Base-by-base conservation (phyloP, 1,284 basidiomycete species). In the Polyporus tsugae region DNA sequence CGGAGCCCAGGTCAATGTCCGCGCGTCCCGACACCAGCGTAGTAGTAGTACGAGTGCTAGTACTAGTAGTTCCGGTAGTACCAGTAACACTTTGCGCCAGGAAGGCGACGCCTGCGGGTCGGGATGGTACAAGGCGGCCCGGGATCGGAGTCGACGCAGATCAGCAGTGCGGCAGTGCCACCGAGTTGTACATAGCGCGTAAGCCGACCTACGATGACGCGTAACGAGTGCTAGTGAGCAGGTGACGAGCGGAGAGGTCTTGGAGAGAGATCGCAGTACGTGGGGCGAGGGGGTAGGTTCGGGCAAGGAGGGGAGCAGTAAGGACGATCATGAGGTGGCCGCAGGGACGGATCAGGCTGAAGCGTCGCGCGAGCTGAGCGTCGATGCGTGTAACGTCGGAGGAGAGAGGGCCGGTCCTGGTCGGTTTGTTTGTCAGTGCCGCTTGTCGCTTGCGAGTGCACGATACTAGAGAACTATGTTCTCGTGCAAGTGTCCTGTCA, bases 261-360 rank as follows among this genome's bases (percentile, higher is more conserved):
- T 35, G 52, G 17, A 13, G 55, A 22, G 55, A 58, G 35, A 58
- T 35, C 33, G 55, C 29, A 58, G 33, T 58, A 17, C 35, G 19
- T 7, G 19, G 55, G 35, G 13, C 6, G 52, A 35, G 13, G 25
- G 52, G 52, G 13, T 2, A 55, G 52, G 29, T 17, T 55, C 15
- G 52, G 52, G 52, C 33, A 35, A 33, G 52, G 35, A 38, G 19
- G 35, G 19, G 55, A n/a, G 55, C 53, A 38, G 55, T 13, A 38
- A 58, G 55, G 55, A 35, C 55, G 55, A 58, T 58, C 55, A 58
- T 58, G 55, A 58, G 55, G 15, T 55, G 55, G 55, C 55, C 17
- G 55, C 52, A 33, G 52, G 39, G 52, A 55, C 52, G 52, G 52
- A 55, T 55, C 52, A 35, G 52, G 52, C 15, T 35, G 33, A 38